A percentile compares a stretch with the other conserved stretches of the same genome.
phyloP scores from a whole-genome alignment of 1,139 yeast species.

The Yamadazyma atlantica region DNA sequence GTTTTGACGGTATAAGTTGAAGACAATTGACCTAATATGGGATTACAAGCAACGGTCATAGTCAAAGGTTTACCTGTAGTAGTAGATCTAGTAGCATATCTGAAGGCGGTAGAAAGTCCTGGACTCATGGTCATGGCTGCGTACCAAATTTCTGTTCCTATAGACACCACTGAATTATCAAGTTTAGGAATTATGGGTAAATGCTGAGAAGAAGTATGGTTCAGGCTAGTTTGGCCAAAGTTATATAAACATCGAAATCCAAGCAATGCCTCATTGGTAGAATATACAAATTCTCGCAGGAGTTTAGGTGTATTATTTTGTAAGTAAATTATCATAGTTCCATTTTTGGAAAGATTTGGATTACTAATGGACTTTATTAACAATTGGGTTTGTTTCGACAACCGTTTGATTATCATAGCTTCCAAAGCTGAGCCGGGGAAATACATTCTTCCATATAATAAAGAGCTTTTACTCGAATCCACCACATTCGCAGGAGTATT shows the following conservation, averaged over 20 bases:
- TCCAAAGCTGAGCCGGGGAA: constrained; percentile 87
- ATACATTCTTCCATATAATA: constrained; percentile 78
- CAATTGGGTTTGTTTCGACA: constrained; percentile 61
- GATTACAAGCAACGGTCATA: constrained; percentile 84
- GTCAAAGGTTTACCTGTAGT: constrained; percentile 88
- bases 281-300: constrained; percentile 76
- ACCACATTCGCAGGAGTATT: neutral
- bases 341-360: constrained; percentile 55
- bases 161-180: constrained; percentile 54
- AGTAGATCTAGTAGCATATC: constrained; percentile 85
- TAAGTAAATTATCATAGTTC: constrained; percentile 66
- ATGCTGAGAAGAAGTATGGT: constrained; percentile 7
- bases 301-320: constrained; percentile 68
- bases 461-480: constrained; percentile 17
- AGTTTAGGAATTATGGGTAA: constrained; percentile 35
- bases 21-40: constrained; percentile 85
- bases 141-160: constrained; percentile 90
- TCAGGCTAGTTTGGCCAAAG: constrained; percentile 41
- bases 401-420: constrained; percentile 76
- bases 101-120: constrained; percentile 76
- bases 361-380: constrained; percentile 75
- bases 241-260: constrained; percentile 83
- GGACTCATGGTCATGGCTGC: constrained; percentile 84
- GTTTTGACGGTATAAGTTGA: constrained; percentile 88
- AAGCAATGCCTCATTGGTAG: constrained; percentile 85